Evolutionary conservation across 176 grass and related monocot genomes (phyloP).

Genomic region (Canna indica): DNA sequence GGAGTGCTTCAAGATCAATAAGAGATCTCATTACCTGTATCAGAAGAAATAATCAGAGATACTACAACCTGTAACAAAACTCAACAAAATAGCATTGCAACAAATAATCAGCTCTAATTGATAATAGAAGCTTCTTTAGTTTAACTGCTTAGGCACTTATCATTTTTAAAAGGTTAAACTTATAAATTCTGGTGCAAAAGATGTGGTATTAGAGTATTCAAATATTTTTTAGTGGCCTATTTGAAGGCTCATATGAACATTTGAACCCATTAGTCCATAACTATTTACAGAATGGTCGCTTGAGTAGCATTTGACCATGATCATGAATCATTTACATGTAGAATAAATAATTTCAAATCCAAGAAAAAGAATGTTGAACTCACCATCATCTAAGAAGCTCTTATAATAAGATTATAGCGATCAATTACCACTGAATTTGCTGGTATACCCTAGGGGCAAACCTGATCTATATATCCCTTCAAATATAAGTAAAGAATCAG

Average conservation of each 20-base stretch:
- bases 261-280: background rate
- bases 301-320: background rate
- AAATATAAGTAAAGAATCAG: background rate
- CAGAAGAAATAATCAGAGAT: too few species aligned
- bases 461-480: background rate
- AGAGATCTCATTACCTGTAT: slow-evolving; percentile 86
- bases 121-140: background rate
- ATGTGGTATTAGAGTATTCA: background rate
- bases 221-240: background rate
- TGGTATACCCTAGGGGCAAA: background rate
- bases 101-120: background rate
- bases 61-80: background rate
- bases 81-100: background rate
- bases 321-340: background rate
- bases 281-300: background rate
- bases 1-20: slow-evolving; percentile 92
- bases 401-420: background rate
- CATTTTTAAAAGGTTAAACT: background rate
- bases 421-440: background rate
- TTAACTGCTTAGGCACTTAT: too few species aligned
- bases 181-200: background rate
- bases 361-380: too few species aligned
- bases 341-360: too few species aligned
- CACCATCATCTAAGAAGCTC: too few species aligned
- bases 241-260: background rate